Base-by-base conservation (phyloP, 2,329 filamentous ascomycete genomes). In the Diaporthe citri region DNA sequence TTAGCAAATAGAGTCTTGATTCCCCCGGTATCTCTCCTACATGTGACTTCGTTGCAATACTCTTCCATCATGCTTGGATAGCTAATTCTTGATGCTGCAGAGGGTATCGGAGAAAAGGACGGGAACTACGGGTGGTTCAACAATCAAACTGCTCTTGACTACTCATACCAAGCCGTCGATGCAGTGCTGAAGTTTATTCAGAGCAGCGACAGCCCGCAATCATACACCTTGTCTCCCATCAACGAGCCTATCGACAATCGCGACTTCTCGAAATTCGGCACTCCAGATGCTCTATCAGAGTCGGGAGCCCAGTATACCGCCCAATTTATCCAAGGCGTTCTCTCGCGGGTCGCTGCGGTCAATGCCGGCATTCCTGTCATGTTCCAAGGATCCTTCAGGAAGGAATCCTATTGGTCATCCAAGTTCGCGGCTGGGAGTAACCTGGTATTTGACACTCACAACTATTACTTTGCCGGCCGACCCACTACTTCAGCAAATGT, bases 121-220 rank as follows among this genome's bases (percentile, higher is more conserved):
- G 56, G 56, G 10, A 59, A 39, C 12, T 59, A 25, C 22, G 56
- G 56, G 8, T 59, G 56, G 56, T 59, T 59, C 34, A 59, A 59
- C 56, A 59, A 59, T 22, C 34, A 59, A 17, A 59, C 34, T 39
- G 31, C 56, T 22, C 34, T 59, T 10, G 34, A 59, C 2, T 59
- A 59, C n/a, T 59, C 56, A n/a, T 59, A 59, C 34, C 34, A 39
- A 25, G 56, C 56, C 34, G 56, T 59, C 56, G 56, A 59, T 15
- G 56, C 34, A 25, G 56, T 59, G 56, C 34, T 59, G 2, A 25
- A 39, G 2, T 59, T 39, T 2, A 59, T 59, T 17, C 56, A 59
- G 34, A 41, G 56, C 34, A 59, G 20, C 17, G 56, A 59, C 22
- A 59, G 12, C 10, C 56, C 56, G 10, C 56, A 59, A 39, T 39